Conservation (phyloP, 495 filamentous ascomycete genomes). For the Tuber umbilicatum region DNA sequence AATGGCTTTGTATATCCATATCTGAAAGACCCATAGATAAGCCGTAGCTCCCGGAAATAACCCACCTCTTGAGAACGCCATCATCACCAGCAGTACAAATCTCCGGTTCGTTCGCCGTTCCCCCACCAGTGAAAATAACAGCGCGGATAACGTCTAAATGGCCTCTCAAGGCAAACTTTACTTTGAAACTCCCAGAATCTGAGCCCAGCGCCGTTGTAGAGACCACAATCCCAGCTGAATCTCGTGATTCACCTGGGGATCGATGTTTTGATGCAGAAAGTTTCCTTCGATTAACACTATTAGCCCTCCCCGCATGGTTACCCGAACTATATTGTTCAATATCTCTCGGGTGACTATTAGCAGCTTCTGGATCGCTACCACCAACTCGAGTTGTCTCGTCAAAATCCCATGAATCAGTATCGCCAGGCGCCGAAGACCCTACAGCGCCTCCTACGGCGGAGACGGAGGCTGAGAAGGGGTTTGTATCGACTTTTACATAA, state of each 20-base stretch:
- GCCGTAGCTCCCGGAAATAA: constrained; percentile 64
- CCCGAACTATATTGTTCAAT: constrained; percentile 16
- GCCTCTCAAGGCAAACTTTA: constrained; percentile 82
- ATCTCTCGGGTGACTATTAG: constrained; percentile 25
- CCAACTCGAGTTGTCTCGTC: constrained; percentile 51
- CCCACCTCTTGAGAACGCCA: constrained; percentile 91
- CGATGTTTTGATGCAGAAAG: constrained; percentile 63
- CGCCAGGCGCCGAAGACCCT: constrained; percentile 39
- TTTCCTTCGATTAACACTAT: constrained; percentile 51
- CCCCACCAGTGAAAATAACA: constrained; percentile 92
- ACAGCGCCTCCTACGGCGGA: constrained; percentile 4
- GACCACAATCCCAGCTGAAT: constrained; percentile 41
- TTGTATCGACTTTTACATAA: constrained; percentile 42
- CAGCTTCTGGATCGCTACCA: constrained; percentile 17
- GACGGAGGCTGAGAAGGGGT: constrained; percentile 33
- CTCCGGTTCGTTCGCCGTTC: constrained; percentile 88
- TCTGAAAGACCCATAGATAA: constrained; percentile 55
- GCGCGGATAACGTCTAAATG: constrained; percentile 90
- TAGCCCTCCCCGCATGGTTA: constrained; percentile 20
- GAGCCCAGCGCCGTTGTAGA: constrained; percentile 44
- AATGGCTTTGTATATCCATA: constrained; percentile 84
- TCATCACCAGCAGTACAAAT: constrained; percentile 96
- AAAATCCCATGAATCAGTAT: constrained; percentile 86
- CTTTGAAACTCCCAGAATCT: constrained; percentile 72
- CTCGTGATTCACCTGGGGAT: constrained; percentile 49